Base-by-base conservation (phyloP, 495 filamentous ascomycete species). In the Annulohypoxylon maeteangense region DNA sequence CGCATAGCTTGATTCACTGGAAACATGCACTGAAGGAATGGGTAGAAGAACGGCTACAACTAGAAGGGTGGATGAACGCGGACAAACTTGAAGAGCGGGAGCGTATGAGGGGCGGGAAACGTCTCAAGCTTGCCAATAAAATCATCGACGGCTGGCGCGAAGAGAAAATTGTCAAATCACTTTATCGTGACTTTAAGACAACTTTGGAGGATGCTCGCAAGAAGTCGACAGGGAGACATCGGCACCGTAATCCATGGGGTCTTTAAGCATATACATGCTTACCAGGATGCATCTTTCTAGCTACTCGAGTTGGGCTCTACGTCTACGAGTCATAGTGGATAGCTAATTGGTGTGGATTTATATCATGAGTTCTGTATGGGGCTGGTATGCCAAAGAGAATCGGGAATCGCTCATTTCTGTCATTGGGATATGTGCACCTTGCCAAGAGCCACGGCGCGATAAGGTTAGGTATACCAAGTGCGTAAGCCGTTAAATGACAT, bases 1-100 rank as follows among this genome's bases (percentile, higher is more conserved):
- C 90, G 0, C 92, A 95, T 71, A 84, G 82, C 0, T 82, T 95
- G 1, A 83, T 85, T 0, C 92, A 95, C 77, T 95, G 92, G 92
- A 90, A 90, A 44, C 86, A 86, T 71, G 86, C 88, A 31, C 87
- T 95, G 44, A 90, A 92, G 66, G 83, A 91, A 66, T 90, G 84
- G 84, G 89, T 93, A 3, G 81, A 90, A 12, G 81, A 87, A 14
- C 87, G 86, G 57, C 85, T 95, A 4, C 74, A 80, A 4, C 71
- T 72, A 11, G 80, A 86, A 53, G 90, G 90, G 10, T 83, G 88
- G 64, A 80, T 84, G 78, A 25, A 59, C 2, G 53, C 60, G 31
- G 14, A 36, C 7, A 85, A 79, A 25, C 81, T 86, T 42, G 83
- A 83, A 7, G 81, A 82, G 66, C 74, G 79, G 1, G 75, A 76